Evolutionary conservation across 2,329 filamentous ascomycete species (phyloP).

Genomic region (Apiospora phragmitis): DNA sequence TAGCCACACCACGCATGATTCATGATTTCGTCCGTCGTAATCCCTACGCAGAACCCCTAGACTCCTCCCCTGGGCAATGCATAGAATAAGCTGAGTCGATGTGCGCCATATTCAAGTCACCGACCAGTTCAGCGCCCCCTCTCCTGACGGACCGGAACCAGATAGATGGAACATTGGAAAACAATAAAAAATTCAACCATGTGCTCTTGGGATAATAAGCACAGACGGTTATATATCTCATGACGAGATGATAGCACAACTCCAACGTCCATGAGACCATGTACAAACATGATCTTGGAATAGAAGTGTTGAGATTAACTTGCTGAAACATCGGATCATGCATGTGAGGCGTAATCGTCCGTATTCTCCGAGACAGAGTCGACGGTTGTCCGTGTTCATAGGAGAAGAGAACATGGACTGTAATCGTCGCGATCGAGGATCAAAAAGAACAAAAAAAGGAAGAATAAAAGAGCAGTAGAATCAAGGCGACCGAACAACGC

Average conservation of each 20-base stretch:
- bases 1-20: constrained; percentile 2
- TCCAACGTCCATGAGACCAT: neutral
- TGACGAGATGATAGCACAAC: neutral
- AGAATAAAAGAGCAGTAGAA: constrained; percentile 26
- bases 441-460: constrained; percentile 10
- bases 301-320: constrained; percentile 3
- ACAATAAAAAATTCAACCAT: neutral
- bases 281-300: neutral
- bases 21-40: constrained; percentile 12
- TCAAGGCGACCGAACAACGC: constrained; percentile 41
- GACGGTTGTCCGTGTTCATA: constrained; percentile 2
- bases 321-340: neutral
- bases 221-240: constrained; percentile 1
- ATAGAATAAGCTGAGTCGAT: constrained; percentile 2
- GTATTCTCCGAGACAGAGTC: neutral
- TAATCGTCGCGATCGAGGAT: constrained; percentile 18
- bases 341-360: neutral
- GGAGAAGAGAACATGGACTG: constrained; percentile 23
- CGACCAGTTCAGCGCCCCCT: neutral
- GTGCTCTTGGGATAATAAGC: neutral
- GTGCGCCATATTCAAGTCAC: constrained; percentile 8
- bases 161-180: constrained; percentile 1
- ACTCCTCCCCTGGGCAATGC: constrained; percentile 1
- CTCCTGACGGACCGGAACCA: neutral
- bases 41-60: constrained; percentile 1